Evolutionary conservation across 1,284 basidiomycete genomes (phyloP), one percentile per base, ranked within the genome.

Genomic region (Tremellales sp.): DNA sequence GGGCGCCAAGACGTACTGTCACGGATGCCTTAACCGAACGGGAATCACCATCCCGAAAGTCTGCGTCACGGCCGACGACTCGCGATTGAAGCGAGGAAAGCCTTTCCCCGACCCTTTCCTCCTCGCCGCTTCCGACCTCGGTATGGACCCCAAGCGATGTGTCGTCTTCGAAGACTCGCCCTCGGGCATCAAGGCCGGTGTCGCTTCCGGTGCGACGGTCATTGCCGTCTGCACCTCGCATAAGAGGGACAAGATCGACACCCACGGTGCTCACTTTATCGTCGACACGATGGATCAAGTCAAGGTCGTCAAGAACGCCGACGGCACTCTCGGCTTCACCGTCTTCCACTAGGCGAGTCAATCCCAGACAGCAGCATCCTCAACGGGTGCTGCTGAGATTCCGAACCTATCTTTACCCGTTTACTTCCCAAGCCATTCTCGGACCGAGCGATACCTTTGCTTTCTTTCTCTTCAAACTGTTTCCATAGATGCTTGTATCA

Each of bases 31-130:
- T 24, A 54, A 19, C 24, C 54, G 49, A 44, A 57, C 61, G 13
- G 49, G 48, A 15, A 87, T 87, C 68, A 78, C 77, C 1, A 84
- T 84, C 10, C 85, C 86, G 6, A 73, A 77, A 33, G 81, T 87
- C 27, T 87, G 85, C 23, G 85, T 88, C 70, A 88, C 86, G 17
- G 85, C 85, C 33, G 85, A 87, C 67, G 86, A 88, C 76, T 81
- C 68, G 4, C 66, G 74, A 36, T 63, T 76, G 23, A 67, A 46
- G 22, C 49, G 58, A 42, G 61, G 58, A 80, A 84, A 85, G 72
- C 84, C 84, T 40, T 80, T 81, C 21, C 84, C 84, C 4, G 83
- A 86, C 66, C 84, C 85, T 1, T 87, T 86, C 79, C 77, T 87
- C 51, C 81, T 86, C 48, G 85, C 85, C 4, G 85, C 85, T 4